These are phyloP conservation scores for Moricandia arvensis DNA, from an alignment of 345 rosid genomes.

Conservation along the genomic window DNA sequence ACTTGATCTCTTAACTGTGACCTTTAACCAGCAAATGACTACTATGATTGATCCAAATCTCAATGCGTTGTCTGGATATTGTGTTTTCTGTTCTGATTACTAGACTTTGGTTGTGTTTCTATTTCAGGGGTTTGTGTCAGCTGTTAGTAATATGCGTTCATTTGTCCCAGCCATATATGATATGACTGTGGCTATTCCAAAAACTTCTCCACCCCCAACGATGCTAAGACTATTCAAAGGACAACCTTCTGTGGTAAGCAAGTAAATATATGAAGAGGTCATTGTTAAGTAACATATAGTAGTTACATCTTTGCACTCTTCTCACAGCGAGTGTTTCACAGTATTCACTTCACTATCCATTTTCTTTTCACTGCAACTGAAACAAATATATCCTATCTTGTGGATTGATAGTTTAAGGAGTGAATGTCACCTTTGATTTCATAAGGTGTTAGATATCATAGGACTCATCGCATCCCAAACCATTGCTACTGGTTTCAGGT, in stretches of 20 bases:
- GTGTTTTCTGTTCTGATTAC: slow-evolving; percentile 3
- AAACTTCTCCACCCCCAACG: slow-evolving; percentile 75
- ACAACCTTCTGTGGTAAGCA: slow-evolving; percentile 84
- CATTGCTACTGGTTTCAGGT: slow-evolving; percentile 52
- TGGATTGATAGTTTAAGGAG: background rate
- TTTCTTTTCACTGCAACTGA: slow-evolving; percentile 9
- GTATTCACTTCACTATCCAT: background rate
- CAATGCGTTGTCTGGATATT: slow-evolving; percentile 18
- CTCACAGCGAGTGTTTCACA: background rate
- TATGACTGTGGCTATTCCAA: slow-evolving; percentile 76
- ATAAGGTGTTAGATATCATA: slow-evolving; percentile 1
- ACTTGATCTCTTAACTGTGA: slow-evolving; percentile 8
- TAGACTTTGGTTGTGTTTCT: slow-evolving; percentile 6
- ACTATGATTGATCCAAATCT: slow-evolving; percentile 13
- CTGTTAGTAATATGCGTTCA: slow-evolving; percentile 88
- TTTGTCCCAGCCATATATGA: slow-evolving; percentile 97
- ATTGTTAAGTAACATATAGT: background rate
- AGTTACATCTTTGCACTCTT: slow-evolving; percentile 10
- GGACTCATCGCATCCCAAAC: background rate
- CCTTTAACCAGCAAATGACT: background rate
- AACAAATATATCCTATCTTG: background rate
- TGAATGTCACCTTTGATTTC: background rate
- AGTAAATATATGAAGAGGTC: slow-evolving; percentile 6
- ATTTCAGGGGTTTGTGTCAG: slow-evolving; percentile 92
- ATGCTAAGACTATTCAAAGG: slow-evolving; percentile 79